A percentile compares a stretch with the other conserved stretches of the same genome.
Evolutionary conservation across 306 rosid genomes (phyloP).

Genomic region (Argentina anserina): DNA sequence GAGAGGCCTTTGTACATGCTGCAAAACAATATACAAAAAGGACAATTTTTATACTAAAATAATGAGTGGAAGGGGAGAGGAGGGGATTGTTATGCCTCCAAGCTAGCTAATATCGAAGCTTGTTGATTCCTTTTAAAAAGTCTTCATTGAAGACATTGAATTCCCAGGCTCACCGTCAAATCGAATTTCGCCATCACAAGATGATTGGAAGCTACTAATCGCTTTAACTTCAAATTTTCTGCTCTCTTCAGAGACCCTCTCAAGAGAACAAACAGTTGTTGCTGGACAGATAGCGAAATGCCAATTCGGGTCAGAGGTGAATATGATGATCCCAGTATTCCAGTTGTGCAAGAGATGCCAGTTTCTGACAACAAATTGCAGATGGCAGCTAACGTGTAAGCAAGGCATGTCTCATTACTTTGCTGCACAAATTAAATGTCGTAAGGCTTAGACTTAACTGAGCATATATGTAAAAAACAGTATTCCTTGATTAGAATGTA

Average conservation of each 20-base stretch:
- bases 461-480: neutral
- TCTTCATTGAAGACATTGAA: neutral
- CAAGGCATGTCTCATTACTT: slow-evolving; percentile 90
- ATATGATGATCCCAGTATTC: slow-evolving; percentile 82
- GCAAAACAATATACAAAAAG: slow-evolving; percentile 31
- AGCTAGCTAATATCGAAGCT: neutral
- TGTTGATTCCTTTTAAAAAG: neutral
- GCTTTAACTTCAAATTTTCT: slow-evolving; percentile 79
- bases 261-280: slow-evolving; percentile 86
- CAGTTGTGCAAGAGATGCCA: slow-evolving; percentile 84
- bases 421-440: slow-evolving; percentile 59
- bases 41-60: neutral
- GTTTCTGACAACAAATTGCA: slow-evolving; percentile 91
- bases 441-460: slow-evolving; percentile 16
- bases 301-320: slow-evolving; percentile 85
- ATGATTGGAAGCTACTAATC: slow-evolving; percentile 90
- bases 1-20: slow-evolving; percentile 94
- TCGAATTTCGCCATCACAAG: slow-evolving; percentile 92
- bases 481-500: neutral
- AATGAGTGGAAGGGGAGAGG: neutral
- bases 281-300: slow-evolving; percentile 80
- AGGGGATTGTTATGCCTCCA: neutral
- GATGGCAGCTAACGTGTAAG: slow-evolving; percentile 89
- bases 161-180: slow-evolving; percentile 60
- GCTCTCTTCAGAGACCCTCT: slow-evolving; percentile 95